phyloP scores from a whole-genome alignment of 1,284 basidiomycete species.

The Dichomitus squalens region DNA sequence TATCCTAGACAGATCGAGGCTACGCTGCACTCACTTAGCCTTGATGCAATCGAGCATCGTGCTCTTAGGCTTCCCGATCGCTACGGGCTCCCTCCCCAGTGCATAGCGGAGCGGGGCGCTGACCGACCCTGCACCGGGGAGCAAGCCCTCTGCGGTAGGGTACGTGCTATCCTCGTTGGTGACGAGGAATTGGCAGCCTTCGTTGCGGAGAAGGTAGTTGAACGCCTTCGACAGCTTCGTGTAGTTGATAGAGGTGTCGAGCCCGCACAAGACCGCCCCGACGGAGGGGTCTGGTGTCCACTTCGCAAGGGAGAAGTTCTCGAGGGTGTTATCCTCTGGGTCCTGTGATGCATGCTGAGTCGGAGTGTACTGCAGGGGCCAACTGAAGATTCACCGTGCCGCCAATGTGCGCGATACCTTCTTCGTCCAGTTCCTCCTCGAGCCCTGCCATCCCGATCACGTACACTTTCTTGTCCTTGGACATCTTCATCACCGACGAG shows the following conservation, averaged over 20 bases:
- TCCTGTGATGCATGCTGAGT: conserved; percentile 52
- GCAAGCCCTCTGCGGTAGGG: conserved; percentile 79
- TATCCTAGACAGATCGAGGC: not conserved
- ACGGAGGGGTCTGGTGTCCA: conserved; percentile 80
- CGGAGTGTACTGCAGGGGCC: not conserved
- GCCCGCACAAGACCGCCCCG: conserved; percentile 89
- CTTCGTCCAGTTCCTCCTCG: conserved; percentile 88
- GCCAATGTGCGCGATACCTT: conserved; percentile 81
- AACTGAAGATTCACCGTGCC: conserved; percentile 71
- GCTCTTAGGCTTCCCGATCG: conserved; percentile 90
- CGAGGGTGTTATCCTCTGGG: conserved; percentile 78
- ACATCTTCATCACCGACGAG: conserved; percentile 86
- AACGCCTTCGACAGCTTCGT: conserved; percentile 94
- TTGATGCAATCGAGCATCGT: conserved; percentile 96
- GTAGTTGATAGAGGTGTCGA: conserved; percentile 84
- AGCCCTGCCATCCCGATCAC: conserved; percentile 93
- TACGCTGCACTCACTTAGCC: conserved; percentile 68
- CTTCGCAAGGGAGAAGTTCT: conserved; percentile 70
- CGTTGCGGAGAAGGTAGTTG: conserved; percentile 83
- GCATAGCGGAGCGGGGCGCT: conserved; percentile 83
- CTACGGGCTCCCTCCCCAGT: conserved; percentile 70
- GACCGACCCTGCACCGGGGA: conserved; percentile 86
- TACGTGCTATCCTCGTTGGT: conserved; percentile 95
- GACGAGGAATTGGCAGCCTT: conserved; percentile 83
- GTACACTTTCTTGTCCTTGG: conserved; percentile 93